Conservation (phyloP, 805 yeast species). For the Ogataea wickerhamii region DNA sequence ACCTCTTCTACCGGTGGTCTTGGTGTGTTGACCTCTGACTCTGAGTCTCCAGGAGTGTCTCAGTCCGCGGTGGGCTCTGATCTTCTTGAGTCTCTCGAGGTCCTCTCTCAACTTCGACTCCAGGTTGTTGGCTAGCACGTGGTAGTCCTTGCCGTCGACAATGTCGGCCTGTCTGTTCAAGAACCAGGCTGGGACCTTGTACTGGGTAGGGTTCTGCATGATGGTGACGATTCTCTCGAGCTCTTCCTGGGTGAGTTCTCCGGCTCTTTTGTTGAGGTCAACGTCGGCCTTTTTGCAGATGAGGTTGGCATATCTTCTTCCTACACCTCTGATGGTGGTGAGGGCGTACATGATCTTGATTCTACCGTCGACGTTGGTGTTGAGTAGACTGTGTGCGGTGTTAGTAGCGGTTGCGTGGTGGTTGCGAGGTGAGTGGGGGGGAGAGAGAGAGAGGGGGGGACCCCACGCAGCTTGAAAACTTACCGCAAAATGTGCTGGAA, state of each 20-base stretch:
- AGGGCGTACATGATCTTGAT: constrained; percentile 99
- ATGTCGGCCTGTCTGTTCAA: constrained; percentile 99
- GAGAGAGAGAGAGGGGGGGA: no score
- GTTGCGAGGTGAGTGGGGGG: no score
- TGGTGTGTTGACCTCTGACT: constrained; percentile 99
- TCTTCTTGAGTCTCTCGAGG: constrained; percentile 99
- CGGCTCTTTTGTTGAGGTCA: constrained; percentile 97
- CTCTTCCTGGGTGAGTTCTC: constrained; percentile 99
- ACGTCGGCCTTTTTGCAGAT: constrained; percentile 99
- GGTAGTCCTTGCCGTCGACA: constrained; percentile 98
- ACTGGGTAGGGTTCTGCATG: constrained; percentile 99
- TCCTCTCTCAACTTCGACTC: constrained; percentile 99
- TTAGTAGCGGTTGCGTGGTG: no score
- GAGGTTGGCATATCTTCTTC: constrained; percentile 99
- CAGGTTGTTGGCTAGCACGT: constrained; percentile 96
- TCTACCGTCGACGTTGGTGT: constrained; percentile 99
- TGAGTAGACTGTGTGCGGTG: constrained; percentile 74
- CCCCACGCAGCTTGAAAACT: no score
- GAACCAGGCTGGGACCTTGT: constrained; percentile 99
- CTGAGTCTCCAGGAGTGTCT: constrained; percentile 99
- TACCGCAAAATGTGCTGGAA: constrained; percentile 99
- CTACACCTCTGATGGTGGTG: constrained; percentile 99
- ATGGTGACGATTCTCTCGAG: constrained; percentile 99
- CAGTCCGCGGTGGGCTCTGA: constrained; percentile 99
- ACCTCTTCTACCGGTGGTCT: constrained; percentile 98